Evolutionary conservation across 495 filamentous ascomycete genomes (phyloP), one percentile per base, ranked within the genome.

Genomic region (Hyaloscypha finlandica): DNA sequence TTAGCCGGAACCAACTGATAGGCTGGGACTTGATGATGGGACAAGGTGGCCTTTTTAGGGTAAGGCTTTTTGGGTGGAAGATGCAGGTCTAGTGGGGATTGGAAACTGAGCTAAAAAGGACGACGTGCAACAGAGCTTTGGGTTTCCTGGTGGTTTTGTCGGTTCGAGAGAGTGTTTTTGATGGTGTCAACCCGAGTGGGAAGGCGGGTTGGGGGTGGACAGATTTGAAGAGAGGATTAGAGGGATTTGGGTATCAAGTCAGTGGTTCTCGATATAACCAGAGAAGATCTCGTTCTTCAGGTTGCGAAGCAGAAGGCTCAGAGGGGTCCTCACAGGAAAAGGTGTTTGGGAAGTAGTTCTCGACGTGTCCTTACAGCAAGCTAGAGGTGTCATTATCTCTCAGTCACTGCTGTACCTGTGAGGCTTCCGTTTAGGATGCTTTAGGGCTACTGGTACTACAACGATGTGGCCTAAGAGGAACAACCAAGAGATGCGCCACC

Each of bases 91-190:
- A 30, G n/a, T 32, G 8, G 56, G 22, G 32, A 30, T 25, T 25
- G 22, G 56, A 59, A 59, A 59, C 56, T 33, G 56, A 59, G 56
- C 56, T 59, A 59, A 59, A 59, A 59, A 31, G 29, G 32, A 37
- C 56, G 56, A 59, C 39, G 56, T 59, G 56, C 56, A 59, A 59
- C 56, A 32, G 53, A 56, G 3, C 25, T 11, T 48, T 19, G 35
- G 1, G 6, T 6, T 8, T 37, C 8, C 35, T 37, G 1, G 14
- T 48, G 16, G 2, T 48, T 48, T 2, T 48, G 42, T 48, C 4
- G 11, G 42, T 48, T 19, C 6, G 51, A 16, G 53, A 56, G 0
- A 8, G 22, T 56, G 35, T 25, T 8, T 25, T 56, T 56, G 53
- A 25, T 29, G 53, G 53, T 56, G 8, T 22, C 16, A n/a, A 4